Base-by-base conservation (phyloP, 257 asterid genomes). In the Gentiana macrophylla region DNA sequence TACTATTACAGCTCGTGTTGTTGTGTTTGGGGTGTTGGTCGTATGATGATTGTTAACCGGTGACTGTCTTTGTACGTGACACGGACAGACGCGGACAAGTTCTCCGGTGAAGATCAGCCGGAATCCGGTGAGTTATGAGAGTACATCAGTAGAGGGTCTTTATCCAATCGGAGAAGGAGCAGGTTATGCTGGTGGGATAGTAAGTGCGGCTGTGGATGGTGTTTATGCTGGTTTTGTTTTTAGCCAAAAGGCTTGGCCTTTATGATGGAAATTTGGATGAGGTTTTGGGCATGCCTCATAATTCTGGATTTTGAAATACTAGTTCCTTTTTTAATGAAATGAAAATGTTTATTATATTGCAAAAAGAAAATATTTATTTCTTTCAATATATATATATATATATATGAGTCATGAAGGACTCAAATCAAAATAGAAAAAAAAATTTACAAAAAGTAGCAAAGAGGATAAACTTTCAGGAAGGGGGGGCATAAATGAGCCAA, bases 131-230 rank as follows among this genome's bases (percentile, higher is more conserved):
- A 87, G 89, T 0, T 81, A 82, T 62, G 96, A 87, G 79, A 79
- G 96, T 75, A 84, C 87, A 13, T 84, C 92, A 0, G 6, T 82
- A 44, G 78, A 72, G 65, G 98, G 95, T 74, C 87, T 91, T 5
- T 87, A 87, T 66, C 98, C 98, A 0, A 74, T 91, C 9, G 96
- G 98, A 8, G 98, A 91, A 78, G 95, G 96, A 8, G 96, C 96
- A 0, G 95, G 98, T 3, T 91, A 82, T 67, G 98, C 96, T 5
- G 95, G 98, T 49, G 98, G 98, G 35, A 91, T 87, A 46, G 87
- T 88, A 57, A 87, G 96, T 36, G 96, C 98, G 3, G 95, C 98
- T 0, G 96, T 91, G 15, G 98, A 91, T 66, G 98, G 98, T 9
- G 80, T 84, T 87, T 74, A 75, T 9, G 85, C 95, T 6, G 96